Percentiles rank a stretch among this genome's conserved stretches.
These are phyloP conservation scores for Batrachochytrium dendrobatidis DNA, from an alignment of 371 early-diverging fungal genomes.

Conservation along the genomic window DNA sequence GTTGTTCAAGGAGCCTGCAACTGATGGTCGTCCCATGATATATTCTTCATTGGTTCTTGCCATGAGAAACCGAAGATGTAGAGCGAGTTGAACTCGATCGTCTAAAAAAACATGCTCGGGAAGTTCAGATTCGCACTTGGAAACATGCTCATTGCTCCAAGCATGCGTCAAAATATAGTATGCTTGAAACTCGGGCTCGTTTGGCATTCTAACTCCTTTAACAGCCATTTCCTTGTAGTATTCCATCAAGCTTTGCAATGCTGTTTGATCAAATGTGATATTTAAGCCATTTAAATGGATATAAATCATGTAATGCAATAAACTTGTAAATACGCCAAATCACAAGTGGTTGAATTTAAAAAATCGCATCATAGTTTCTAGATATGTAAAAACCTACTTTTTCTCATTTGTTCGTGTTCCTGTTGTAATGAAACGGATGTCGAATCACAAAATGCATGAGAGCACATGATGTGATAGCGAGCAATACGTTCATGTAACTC, in stretches of 20 bases:
- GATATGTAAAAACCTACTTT: slow-evolving; percentile 65
- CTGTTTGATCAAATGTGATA: slow-evolving; percentile 23
- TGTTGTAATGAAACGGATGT: slow-evolving; percentile 66
- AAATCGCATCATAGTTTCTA: too few relatives aligned
- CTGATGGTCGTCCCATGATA: slow-evolving; percentile 28
- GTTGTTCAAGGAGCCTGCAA: slow-evolving; percentile 49
- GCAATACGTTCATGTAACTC: slow-evolving; percentile 76
- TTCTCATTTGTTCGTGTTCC: slow-evolving; percentile 81
- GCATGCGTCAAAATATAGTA: slow-evolving; percentile 71
- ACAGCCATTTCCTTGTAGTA: slow-evolving; percentile 70
- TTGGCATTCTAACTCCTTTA: slow-evolving; percentile 48
- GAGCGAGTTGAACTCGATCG: slow-evolving; percentile 52
- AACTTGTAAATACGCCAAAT: too few relatives aligned
- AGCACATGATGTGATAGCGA: slow-evolving; percentile 77
- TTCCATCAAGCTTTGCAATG: slow-evolving; percentile 71
- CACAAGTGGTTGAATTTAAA: too few relatives aligned
- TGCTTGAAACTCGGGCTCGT: slow-evolving; percentile 85
- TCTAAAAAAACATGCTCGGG: slow-evolving; percentile 10
- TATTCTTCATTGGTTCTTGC: slow-evolving; percentile 52
- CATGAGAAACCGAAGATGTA: slow-evolving; percentile 52
- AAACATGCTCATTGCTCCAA: slow-evolving; percentile 55
- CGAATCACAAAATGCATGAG: slow-evolving; percentile 63
- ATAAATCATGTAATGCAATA: too few relatives aligned
- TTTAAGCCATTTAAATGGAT: too few relatives aligned
- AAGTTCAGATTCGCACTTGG: slow-evolving; percentile 34